Evolutionary conservation across 257 asterid genomes (phyloP).

Genomic region (Solanum ossicruentum): DNA sequence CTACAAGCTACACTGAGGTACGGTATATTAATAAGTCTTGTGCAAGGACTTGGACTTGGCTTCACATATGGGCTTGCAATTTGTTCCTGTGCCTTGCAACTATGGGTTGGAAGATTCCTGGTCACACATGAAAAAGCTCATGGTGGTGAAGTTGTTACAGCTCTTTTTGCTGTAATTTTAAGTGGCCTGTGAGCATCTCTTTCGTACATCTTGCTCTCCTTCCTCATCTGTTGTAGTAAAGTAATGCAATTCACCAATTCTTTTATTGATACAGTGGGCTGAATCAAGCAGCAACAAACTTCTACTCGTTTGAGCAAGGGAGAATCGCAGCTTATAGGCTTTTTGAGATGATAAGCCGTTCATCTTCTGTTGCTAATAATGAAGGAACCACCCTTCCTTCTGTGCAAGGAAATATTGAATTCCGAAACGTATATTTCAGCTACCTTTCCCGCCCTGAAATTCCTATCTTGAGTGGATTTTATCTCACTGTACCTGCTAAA

Average conservation of each 20-base stretch:
- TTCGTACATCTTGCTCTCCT: constrained; percentile 9
- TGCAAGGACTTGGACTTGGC: constrained; percentile 99
- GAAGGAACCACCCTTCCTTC: constrained; percentile 75
- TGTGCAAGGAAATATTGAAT: constrained; percentile 96
- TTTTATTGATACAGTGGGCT: constrained; percentile 51
- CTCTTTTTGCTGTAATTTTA: constrained; percentile 86
- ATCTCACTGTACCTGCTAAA: constrained; percentile 95
- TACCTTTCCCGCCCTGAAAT: constrained; percentile 98
- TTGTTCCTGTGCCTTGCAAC: constrained; percentile 98
- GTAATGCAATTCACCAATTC: background rate
- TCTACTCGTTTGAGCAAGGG: constrained; percentile 97
- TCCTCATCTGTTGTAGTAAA: background rate
- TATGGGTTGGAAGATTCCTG: constrained; percentile 96
- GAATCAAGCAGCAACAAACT: constrained; percentile 99
- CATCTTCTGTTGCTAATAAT: constrained; percentile 66
- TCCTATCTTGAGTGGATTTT: constrained; percentile 97
- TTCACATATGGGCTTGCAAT: constrained; percentile 99
- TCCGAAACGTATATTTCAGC: constrained; percentile 97
- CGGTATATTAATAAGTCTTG: constrained; percentile 97
- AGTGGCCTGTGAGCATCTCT: constrained; percentile 94
- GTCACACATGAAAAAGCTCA: constrained; percentile 67
- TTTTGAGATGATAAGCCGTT: constrained; percentile 92
- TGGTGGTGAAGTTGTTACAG: constrained; percentile 89
- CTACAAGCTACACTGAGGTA: constrained; percentile 97
- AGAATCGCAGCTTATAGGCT: constrained; percentile 98